These are phyloP conservation scores for Sclerotinia nivalis DNA, from an alignment of 2,329 filamentous ascomycete species.

Conservation along the genomic window DNA sequence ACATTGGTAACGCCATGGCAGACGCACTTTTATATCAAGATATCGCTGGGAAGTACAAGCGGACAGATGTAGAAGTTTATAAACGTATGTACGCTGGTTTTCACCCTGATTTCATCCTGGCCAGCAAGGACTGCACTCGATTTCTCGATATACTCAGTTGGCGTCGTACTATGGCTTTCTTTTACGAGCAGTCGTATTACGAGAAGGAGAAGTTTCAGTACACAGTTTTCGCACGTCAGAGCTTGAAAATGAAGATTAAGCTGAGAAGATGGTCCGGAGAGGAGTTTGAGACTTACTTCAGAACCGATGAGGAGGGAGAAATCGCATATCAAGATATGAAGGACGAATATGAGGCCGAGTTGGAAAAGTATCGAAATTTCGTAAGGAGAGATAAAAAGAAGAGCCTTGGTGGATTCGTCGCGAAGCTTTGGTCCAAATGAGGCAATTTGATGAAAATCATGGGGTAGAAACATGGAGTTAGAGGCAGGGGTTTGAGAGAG, in stretches of 20 bases:
- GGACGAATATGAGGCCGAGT: conserved; percentile 5
- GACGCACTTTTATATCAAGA: conserved; percentile 13
- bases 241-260: conserved; percentile 8
- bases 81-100: conserved; percentile 20
- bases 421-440: conserved; percentile 18
- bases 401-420: background rate
- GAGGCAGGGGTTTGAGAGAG: background rate
- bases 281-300: conserved; percentile 15
- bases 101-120: conserved; percentile 13
- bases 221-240: conserved; percentile 12
- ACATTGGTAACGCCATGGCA: conserved; percentile 8
- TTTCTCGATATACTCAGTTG: conserved; percentile 16
- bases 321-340: conserved; percentile 11
- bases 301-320: conserved; percentile 4
- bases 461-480: background rate
- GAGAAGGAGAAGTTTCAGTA: conserved; percentile 12
- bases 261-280: conserved; percentile 8
- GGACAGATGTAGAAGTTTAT: conserved; percentile 17
- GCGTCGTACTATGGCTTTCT: conserved; percentile 21
- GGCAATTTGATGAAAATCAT: background rate
- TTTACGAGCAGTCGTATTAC: conserved; percentile 18
- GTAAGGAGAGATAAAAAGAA: background rate
- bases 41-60: conserved; percentile 14
- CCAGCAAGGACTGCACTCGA: conserved; percentile 3
- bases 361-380: conserved; percentile 8